Evolutionary conservation across 805 yeast species (phyloP).

Genomic region (Brettanomyces sp.): DNA sequence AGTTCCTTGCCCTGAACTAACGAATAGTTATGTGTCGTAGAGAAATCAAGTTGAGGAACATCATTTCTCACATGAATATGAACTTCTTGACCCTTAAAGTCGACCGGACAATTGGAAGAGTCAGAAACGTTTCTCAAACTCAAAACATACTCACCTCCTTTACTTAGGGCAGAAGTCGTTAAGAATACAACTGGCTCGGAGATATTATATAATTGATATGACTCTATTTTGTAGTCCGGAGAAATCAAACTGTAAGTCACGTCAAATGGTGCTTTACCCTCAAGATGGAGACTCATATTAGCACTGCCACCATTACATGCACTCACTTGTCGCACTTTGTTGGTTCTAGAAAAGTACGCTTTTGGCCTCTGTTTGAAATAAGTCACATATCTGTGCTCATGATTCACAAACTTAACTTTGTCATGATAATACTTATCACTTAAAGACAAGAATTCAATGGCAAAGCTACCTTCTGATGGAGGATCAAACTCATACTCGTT

Average conservation of each 20-base stretch:
- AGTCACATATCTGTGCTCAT: slow-evolving; percentile 50
- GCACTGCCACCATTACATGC: slow-evolving; percentile 26
- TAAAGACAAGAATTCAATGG: slow-evolving; percentile 56
- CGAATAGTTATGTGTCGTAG: slow-evolving; percentile 21
- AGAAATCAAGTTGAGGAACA: slow-evolving; percentile 41
- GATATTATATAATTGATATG: slow-evolving; percentile 34
- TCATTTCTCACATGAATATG: slow-evolving; percentile 61
- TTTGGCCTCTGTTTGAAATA: slow-evolving; percentile 65
- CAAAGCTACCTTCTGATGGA: slow-evolving; percentile 69
- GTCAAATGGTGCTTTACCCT: slow-evolving; percentile 75
- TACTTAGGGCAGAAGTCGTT: slow-evolving; percentile 42
- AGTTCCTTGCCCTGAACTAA: slow-evolving; percentile 56
- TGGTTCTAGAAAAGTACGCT: slow-evolving; percentile 28
- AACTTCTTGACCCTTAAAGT: slow-evolving; percentile 53
- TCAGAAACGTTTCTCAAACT: slow-evolving; percentile 61
- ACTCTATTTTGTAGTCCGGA: slow-evolving; percentile 35
- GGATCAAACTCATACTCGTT: slow-evolving; percentile 62
- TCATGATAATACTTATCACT: slow-evolving; percentile 52
- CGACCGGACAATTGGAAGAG: slow-evolving; percentile 70
- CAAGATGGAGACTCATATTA: slow-evolving; percentile 47
- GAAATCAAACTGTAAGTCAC: slow-evolving; percentile 62
- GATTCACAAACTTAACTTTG: slow-evolving; percentile 21
- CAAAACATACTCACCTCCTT: slow-evolving; percentile 69
- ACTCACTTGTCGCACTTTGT: slow-evolving; percentile 11
- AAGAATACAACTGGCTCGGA: slow-evolving; percentile 29